Evolutionary conservation across 2,329 filamentous ascomycete species (phyloP), one percentile per base, ranked within the genome.

Genomic region (Setomelanomma holmii): DNA sequence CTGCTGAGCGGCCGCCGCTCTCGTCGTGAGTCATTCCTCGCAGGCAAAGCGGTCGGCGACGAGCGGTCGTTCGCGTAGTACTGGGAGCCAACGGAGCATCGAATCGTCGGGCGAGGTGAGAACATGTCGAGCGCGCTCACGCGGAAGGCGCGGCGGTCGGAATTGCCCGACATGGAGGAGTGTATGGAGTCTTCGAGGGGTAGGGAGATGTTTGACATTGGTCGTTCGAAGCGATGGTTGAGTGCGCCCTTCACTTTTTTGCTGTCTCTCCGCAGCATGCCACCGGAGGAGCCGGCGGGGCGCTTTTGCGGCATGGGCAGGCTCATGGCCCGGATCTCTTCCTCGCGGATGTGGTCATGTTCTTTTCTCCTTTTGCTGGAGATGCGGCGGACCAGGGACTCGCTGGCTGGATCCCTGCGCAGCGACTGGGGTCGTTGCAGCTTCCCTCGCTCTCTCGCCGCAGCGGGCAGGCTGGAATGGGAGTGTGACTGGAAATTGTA

Each of bases 321-420:
- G 67, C 86, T 89, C 89, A 97, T 90, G 47, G 90, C 87, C 69
- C 88, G 90, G 68, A 97, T 92, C 75, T 96, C 91, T 56, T 90
- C 90, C 75, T 96, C 93, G 51, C 93, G 84, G 52, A 89, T 82
- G 69, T 86, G 85, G 57, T 96, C 90, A 62, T 88, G 87, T 40
- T 68, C 66, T 46, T 58, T 63, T 64, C 88, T 85, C 76, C 90
- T 73, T 61, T 75, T 96, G 78, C 86, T 92, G 35, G 89, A 89
- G 68, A 86, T 91, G 55, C 88, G 87, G 53, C 87, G 84, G 45
- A 84, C 76, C 22, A 88, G 76, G 20, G 79, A 78, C 44, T 86
- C 84, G 59, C 83, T 81, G 51, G 81, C 81, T 57, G 80, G 81
- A 63, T 84, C 84, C 71, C 88, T 90, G 56, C 78, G 79, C 55